Conservation (phyloP, 2,329 filamentous ascomycete genomes). For the Colletotrichum viniferum region DNA sequence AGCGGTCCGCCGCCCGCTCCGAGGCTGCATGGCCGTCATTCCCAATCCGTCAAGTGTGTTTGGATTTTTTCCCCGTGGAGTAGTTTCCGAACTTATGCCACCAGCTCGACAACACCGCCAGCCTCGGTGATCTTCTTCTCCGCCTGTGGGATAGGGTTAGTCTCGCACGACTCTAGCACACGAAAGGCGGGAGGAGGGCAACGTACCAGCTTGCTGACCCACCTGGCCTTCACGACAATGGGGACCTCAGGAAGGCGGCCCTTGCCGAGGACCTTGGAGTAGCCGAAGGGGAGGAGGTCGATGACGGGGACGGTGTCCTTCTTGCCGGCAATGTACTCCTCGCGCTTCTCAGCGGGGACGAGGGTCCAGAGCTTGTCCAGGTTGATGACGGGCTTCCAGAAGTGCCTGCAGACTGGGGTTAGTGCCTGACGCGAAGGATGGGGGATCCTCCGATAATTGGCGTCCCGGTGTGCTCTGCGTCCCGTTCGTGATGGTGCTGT, state of each 20-base stretch:
- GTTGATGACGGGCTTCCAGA: constrained; percentile 99
- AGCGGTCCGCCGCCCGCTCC: constrained; percentile 19
- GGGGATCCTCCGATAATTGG: not conserved
- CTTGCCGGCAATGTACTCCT: constrained; percentile 86
- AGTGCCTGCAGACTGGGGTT: constrained; percentile 56
- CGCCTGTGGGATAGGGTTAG: constrained; percentile 47
- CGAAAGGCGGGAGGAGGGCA: no score
- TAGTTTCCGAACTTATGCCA: constrained; percentile 66
- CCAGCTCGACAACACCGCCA: constrained; percentile 93
- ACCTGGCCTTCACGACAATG: constrained; percentile 92
- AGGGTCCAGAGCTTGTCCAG: constrained; percentile 99
- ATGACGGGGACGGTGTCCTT: constrained; percentile 95
- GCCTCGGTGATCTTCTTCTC: constrained; percentile 99
- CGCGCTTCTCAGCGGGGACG: constrained; percentile 89
- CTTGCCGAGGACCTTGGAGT: constrained; percentile 99
- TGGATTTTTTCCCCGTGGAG: not conserved
- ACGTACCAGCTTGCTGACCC: constrained; percentile 79
- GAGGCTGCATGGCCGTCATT: constrained; percentile 14
- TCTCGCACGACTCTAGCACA: not conserved
- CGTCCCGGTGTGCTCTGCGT: not conserved
- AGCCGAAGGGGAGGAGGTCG: constrained; percentile 95
- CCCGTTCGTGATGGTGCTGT: not conserved
- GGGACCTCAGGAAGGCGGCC: constrained; percentile 92
- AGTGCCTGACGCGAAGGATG: not conserved
- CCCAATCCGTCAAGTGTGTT: constrained; percentile 8